Percentiles rank a stretch among this genome's conserved stretches.
These are phyloP conservation scores for Tubosaeta brunneosetosa DNA, from an alignment of 768 basidiomycete genomes.

Conservation along the genomic window DNA sequence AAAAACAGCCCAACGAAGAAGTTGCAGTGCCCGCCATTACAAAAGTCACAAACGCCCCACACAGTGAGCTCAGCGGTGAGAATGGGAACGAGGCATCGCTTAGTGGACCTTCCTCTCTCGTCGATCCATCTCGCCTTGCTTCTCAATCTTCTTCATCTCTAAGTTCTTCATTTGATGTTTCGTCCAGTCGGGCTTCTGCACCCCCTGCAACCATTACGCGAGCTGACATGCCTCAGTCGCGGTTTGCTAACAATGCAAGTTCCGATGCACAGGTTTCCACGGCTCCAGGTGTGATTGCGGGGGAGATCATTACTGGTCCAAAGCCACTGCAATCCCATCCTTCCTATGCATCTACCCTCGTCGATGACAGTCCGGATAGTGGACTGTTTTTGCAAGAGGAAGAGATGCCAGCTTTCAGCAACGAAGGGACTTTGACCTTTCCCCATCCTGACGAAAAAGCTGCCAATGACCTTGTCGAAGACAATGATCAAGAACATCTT, in stretches of 20 bases:
- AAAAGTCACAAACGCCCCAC: slow-evolving; percentile 19
- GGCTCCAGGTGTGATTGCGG: neutral
- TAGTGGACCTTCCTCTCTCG: slow-evolving; percentile 20
- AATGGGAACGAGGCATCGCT: slow-evolving; percentile 14
- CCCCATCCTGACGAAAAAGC: slow-evolving; percentile 15
- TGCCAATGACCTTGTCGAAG: slow-evolving; percentile 10
- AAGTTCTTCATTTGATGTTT: slow-evolving; percentile 40
- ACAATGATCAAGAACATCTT: slow-evolving; percentile 41
- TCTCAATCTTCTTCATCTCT: slow-evolving; percentile 30
- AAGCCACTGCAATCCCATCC: slow-evolving; percentile 39
- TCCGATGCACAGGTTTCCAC: slow-evolving; percentile 40
- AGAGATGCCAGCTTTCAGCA: slow-evolving; percentile 12
- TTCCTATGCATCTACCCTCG: slow-evolving; percentile 50
- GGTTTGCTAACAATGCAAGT: slow-evolving; percentile 45
- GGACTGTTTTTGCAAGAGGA: slow-evolving; percentile 27
- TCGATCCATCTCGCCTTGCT: slow-evolving; percentile 29
- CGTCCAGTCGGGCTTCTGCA: slow-evolving; percentile 41
- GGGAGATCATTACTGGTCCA: slow-evolving; percentile 7
- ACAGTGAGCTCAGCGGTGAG: slow-evolving; percentile 14
- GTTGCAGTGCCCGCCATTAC: slow-evolving; percentile 12
- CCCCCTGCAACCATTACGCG: slow-evolving; percentile 27
- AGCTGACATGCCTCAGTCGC: slow-evolving; percentile 36
- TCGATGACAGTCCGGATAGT: slow-evolving; percentile 40
- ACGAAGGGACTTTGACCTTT: slow-evolving; percentile 20
- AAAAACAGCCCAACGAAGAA: slow-evolving; percentile 24